Base-by-base conservation (phyloP, 495 filamentous ascomycete genomes). In the Penicillium malachiteum region DNA sequence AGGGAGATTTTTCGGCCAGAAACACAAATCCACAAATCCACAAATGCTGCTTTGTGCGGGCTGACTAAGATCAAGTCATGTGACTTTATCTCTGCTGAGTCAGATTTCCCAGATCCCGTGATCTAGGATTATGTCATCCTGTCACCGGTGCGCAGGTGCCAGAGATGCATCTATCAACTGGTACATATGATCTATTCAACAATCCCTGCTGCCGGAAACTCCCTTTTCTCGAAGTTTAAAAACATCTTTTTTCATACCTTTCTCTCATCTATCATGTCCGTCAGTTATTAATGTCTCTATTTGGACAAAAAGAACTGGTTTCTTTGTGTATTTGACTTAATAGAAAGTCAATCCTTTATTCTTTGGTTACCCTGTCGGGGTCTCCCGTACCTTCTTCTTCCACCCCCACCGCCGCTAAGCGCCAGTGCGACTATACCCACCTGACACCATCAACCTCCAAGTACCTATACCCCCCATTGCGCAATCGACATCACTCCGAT, bases 391-490 rank as follows among this genome's bases (percentile, higher is more conserved):
- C 45, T 46, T 14, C 54, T 51, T 40, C 35, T 49, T 41, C 42
- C n/a, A 42, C 46, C 71, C 72, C 69, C 72, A 68, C 72, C 70
- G 66, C 64, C 51, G 50, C 39, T 72, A 73, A 77, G 74, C 71
- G 72, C 74, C 72, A 73, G 71, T 69, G 68, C 69, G 67, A 74
- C 70, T 65, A 57, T 43, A 52, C 39, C 50, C 60, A 56, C 54
- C 54, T 65, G 60, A 62, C 62, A 58, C 50, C 48, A 55, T 48
- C 35, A 18, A n/a, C 37, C 48, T 54, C 37, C 16, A 58, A 63
- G 60, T 56, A 56, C 56, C 55, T 50, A 32, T 31, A 26, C 39
- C 13, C 31, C 46, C 30, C 7, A 37, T 58, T 51, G 46, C 56
- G 52, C 52, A 32, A 53, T 54, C 53, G 48, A 31, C 26, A 45